phyloP scores from a whole-genome alignment of 371 early-diverging fungal species.

The Polyrhizophydium stewartii region DNA sequence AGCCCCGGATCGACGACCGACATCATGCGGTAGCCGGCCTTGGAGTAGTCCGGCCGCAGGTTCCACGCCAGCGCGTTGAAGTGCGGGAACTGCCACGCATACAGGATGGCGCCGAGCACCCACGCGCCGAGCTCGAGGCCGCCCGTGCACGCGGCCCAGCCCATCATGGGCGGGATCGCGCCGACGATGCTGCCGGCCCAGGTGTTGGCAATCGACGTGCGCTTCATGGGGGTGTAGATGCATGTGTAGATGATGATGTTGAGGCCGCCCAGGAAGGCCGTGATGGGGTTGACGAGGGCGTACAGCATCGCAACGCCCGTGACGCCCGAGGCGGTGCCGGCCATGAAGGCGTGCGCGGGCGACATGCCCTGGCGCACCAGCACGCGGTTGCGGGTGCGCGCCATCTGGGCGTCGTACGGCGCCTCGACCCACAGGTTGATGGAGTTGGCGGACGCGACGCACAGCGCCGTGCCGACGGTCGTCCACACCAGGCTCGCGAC shows the following conservation, averaged over 20 bases:
- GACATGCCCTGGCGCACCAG: conserved; percentile 68
- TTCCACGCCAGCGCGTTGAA: conserved; percentile 93
- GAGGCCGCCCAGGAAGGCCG: conserved; percentile 67
- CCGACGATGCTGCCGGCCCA: conserved; percentile 96
- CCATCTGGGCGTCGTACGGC: conserved; percentile 97
- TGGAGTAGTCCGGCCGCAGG: conserved; percentile 88
- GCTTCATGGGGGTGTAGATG: conserved; percentile 93
- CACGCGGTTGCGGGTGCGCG: conserved; percentile 83
- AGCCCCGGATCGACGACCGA: conserved; percentile 81
- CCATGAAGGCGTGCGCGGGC: conserved; percentile 80
- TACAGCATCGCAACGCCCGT: conserved; percentile 65
- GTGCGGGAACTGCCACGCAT: conserved; percentile 98
- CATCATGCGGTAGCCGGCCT: conserved; percentile 97
- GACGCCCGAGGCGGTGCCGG: conserved; percentile 65
- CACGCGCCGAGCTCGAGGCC: conserved; percentile 71
- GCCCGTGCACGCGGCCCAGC: conserved; percentile 87
- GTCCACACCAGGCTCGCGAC: conserved; percentile 73
- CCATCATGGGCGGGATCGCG: conserved; percentile 97
- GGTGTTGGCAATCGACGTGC: conserved; percentile 88
- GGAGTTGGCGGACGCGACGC: conserved; percentile 89
- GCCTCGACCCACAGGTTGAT: conserved; percentile 95
- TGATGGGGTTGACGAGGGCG: conserved; percentile 79
- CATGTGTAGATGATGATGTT: conserved; percentile 86
- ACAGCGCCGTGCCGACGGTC: conserved; percentile 84
- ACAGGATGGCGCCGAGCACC: conserved; percentile 75